These are phyloP conservation scores for Xanthoconium separans DNA, from an alignment of 1,284 basidiomycete genomes.

Conservation along the genomic window DNA sequence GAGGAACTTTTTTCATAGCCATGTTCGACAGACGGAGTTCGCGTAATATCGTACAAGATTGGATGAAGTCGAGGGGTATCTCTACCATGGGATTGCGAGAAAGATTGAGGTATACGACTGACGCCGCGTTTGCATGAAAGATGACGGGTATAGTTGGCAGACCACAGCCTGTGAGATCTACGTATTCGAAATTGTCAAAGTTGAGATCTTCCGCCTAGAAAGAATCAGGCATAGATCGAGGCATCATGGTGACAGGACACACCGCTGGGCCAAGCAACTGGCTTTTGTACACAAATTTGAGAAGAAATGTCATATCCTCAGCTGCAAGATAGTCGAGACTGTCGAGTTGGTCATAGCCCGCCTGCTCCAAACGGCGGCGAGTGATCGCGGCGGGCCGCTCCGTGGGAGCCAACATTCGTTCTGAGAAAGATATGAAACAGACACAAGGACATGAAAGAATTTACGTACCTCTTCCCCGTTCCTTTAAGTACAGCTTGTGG, in stretches of 20 bases:
- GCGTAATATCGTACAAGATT: slow-evolving; percentile 81
- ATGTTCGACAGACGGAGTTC: slow-evolving; percentile 91
- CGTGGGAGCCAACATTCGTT: slow-evolving; percentile 76
- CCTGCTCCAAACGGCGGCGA: slow-evolving; percentile 82
- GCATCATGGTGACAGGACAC: slow-evolving; percentile 25
- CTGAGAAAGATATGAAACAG: slow-evolving; percentile 39
- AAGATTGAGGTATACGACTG: slow-evolving; percentile 85
- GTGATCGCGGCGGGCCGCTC: slow-evolving; percentile 90
- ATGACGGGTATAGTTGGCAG: slow-evolving; percentile 90
- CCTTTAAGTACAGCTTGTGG: slow-evolving; percentile 80
- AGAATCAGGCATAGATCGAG: slow-evolving; percentile 8
- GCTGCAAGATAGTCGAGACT: slow-evolving; percentile 78
- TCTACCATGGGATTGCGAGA: slow-evolving; percentile 97
- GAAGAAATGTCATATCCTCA: slow-evolving; percentile 83
- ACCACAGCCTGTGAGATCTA: slow-evolving; percentile 84
- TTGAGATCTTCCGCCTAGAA: slow-evolving; percentile 67
- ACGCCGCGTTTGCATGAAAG: slow-evolving; percentile 84
- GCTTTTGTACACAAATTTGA: slow-evolving; percentile 86
- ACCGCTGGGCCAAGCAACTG: slow-evolving; percentile 68
- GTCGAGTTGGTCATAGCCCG: slow-evolving; percentile 87
- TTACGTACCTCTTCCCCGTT: slow-evolving; percentile 75
- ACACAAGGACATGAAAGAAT: slow-evolving; percentile 3
- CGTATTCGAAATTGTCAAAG: slow-evolving; percentile 76
- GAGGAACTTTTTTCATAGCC: slow-evolving; percentile 93
- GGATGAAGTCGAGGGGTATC: slow-evolving; percentile 95